These are phyloP conservation scores for Lentinula lateritia DNA, from an alignment of 768 basidiomycete genomes.

Conservation along the genomic window DNA sequence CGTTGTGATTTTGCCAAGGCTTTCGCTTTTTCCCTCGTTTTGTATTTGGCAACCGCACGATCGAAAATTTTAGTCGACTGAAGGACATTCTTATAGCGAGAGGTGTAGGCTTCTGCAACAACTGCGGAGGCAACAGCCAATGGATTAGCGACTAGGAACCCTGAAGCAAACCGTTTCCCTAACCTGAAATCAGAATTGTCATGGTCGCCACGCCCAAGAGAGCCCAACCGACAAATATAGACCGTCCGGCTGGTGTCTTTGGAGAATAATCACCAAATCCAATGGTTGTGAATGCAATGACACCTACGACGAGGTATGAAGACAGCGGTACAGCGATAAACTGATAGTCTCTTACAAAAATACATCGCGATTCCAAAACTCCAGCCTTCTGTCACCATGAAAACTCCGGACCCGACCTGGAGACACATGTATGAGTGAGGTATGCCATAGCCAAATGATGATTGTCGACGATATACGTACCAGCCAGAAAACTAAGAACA, in stretches of 20 bases:
- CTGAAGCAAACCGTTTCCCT: too few relatives aligned
- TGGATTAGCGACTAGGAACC: not conserved
- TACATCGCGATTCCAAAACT: conserved; percentile 57
- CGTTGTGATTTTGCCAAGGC: not conserved
- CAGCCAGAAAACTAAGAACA: conserved; percentile 79
- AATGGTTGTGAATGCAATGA: conserved; percentile 68
- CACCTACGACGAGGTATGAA: conserved; percentile 36
- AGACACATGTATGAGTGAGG: not conserved
- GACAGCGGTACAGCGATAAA: not conserved
- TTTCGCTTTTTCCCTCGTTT: conserved; percentile 9
- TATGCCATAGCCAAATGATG: not conserved
- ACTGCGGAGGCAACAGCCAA: conserved; percentile 27
- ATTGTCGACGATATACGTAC: conserved; percentile 27
- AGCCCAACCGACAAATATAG: conserved; percentile 77
- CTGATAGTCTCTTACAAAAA: conserved; percentile 49
- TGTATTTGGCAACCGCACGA: conserved; percentile 40
- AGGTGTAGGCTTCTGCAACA: conserved; percentile 60
- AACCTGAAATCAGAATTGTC: conserved; percentile 71
- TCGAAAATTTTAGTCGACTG: conserved; percentile 36
- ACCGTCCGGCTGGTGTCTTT: conserved; percentile 60
- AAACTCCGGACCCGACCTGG: conserved; percentile 65
- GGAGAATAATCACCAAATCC: conserved; percentile 65
- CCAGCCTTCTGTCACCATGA: conserved; percentile 68
- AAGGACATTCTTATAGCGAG: conserved; percentile 55
- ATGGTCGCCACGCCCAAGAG: conserved; percentile 70